phyloP scores from a whole-genome alignment of 2,329 filamentous ascomycete genomes.

The Alternaria novae-zelandiae region DNA sequence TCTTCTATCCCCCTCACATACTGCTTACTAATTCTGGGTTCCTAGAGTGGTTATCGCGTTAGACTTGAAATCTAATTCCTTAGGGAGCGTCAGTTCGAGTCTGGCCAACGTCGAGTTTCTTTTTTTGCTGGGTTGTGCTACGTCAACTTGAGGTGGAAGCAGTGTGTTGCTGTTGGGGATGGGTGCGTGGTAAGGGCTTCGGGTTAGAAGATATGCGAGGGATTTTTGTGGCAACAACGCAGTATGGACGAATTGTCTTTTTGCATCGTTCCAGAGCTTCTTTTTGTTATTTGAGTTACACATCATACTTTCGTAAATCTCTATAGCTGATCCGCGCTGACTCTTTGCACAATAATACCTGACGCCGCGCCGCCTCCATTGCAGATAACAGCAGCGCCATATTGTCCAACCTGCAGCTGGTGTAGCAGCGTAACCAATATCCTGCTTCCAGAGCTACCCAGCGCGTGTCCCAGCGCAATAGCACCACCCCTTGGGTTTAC shows the following conservation, averaged over 20 bases:
- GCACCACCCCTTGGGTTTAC: slow-evolving; percentile 91
- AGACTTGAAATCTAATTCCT: slow-evolving; percentile 50
- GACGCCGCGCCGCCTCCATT: slow-evolving; percentile 94
- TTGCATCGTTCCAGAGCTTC: too few relatives aligned
- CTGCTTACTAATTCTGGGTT: background rate
- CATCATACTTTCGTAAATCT: background rate
- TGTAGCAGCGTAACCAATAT: slow-evolving; percentile 91
- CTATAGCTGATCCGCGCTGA: slow-evolving; percentile 49
- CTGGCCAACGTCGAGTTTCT: slow-evolving; percentile 39
- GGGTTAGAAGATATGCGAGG: too few relatives aligned
- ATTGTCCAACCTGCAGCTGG: slow-evolving; percentile 89
- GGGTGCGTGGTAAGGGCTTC: background rate
- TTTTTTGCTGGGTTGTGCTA: background rate
- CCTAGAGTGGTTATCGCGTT: slow-evolving; percentile 46
- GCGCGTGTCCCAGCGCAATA: slow-evolving; percentile 87
- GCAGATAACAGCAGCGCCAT: slow-evolving; percentile 94
- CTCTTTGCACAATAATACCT: slow-evolving; percentile 86
- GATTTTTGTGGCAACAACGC: too few relatives aligned
- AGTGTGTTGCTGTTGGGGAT: background rate
- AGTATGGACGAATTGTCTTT: too few relatives aligned
- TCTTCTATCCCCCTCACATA: background rate
- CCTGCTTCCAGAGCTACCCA: slow-evolving; percentile 90
- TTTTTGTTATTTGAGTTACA: background rate
- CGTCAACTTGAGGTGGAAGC: background rate
- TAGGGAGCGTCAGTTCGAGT: slow-evolving; percentile 47